Percentiles rank a stretch among this genome's conserved stretches.
Conservation (phyloP, 225 moss, liverwort and hornwort genomes). For the Sphagnum tenellum region DNA sequence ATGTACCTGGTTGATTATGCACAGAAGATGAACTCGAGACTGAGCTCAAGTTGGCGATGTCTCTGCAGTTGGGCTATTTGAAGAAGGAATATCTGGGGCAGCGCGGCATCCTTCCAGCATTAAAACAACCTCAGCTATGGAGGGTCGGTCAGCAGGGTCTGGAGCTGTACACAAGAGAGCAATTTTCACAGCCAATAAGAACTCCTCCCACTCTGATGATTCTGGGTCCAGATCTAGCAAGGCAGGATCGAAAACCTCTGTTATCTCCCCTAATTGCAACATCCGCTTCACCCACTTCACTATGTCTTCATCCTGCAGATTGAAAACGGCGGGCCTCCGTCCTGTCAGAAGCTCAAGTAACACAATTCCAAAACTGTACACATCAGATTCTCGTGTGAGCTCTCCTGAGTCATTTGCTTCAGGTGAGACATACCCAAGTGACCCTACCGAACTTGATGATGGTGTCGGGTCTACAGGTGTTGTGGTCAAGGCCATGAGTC, state of each 20-base stretch:
- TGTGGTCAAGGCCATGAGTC: slow-evolving; percentile 37
- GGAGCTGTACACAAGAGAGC: slow-evolving; percentile 76
- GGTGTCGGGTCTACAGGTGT: slow-evolving; percentile 39
- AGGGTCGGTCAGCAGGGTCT: slow-evolving; percentile 65
- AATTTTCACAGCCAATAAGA: slow-evolving; percentile 71
- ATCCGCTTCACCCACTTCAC: slow-evolving; percentile 84
- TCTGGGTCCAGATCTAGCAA: slow-evolving; percentile 67
- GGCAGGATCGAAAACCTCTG: slow-evolving; percentile 74
- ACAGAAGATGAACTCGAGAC: no score
- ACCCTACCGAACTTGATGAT: slow-evolving; percentile 44
- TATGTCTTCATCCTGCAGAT: slow-evolving; percentile 59
- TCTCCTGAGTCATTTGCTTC: slow-evolving; percentile 48
- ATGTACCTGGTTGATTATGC: no score
- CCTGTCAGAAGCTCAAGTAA: slow-evolving; percentile 71
- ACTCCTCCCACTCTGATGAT: slow-evolving; percentile 85
- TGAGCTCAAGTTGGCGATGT: slow-evolving; percentile 27
- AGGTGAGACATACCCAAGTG: slow-evolving; percentile 66
- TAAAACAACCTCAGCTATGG: slow-evolving; percentile 77
- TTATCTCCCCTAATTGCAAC: slow-evolving; percentile 64
- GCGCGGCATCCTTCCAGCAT: slow-evolving; percentile 79
- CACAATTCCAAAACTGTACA: slow-evolving; percentile 76
- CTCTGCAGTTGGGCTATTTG: slow-evolving; percentile 59
- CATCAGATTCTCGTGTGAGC: slow-evolving; percentile 59
- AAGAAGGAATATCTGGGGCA: slow-evolving; percentile 60
- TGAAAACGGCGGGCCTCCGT: slow-evolving; percentile 62